Percentiles rank a stretch among this genome's conserved stretches.
phyloP scores from a whole-genome alignment of 192 early-diverging fungal genomes.

The Podila clonocystis region DNA sequence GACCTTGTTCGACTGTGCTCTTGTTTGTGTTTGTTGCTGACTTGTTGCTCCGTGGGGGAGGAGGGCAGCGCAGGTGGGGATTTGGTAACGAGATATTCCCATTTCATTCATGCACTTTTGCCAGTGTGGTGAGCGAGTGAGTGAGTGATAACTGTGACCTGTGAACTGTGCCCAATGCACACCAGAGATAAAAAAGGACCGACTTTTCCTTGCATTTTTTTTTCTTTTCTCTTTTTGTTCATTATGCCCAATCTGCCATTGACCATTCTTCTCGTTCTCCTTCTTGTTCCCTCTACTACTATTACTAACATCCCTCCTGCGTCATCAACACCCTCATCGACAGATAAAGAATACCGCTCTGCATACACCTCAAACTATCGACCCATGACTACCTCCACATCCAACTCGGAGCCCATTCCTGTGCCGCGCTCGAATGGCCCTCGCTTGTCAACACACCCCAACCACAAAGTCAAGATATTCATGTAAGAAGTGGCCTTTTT shows the following conservation, averaged over 20 bases:
- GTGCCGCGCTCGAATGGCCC: not conserved
- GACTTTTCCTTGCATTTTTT: not conserved
- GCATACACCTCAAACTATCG: not conserved
- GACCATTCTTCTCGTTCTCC: not conserved
- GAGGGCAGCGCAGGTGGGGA: too few relatives aligned
- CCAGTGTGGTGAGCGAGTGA: too few relatives aligned
- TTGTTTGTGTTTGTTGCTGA: too few relatives aligned
- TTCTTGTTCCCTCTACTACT: not conserved
- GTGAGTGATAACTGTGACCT: too few relatives aligned
- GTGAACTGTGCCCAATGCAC: not conserved
- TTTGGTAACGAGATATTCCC: too few relatives aligned
- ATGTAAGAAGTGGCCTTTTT: slow-evolving; percentile 22
- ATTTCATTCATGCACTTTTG: too few relatives aligned
- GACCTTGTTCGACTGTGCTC: too few relatives aligned
- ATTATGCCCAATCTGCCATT: not conserved
- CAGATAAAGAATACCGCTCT: not conserved
- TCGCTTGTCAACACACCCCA: slow-evolving; percentile 5
- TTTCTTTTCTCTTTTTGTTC: not conserved
- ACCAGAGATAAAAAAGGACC: not conserved
- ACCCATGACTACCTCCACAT: not conserved
- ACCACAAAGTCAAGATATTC: slow-evolving; percentile 52
- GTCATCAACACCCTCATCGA: not conserved
- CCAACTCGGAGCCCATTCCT: not conserved
- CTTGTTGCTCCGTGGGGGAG: too few relatives aligned
- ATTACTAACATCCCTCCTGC: not conserved